Evolutionary conservation across 2,329 filamentous ascomycete genomes (phyloP), one percentile per base, ranked within the genome.

Genomic region (Diplodia seriata): DNA sequence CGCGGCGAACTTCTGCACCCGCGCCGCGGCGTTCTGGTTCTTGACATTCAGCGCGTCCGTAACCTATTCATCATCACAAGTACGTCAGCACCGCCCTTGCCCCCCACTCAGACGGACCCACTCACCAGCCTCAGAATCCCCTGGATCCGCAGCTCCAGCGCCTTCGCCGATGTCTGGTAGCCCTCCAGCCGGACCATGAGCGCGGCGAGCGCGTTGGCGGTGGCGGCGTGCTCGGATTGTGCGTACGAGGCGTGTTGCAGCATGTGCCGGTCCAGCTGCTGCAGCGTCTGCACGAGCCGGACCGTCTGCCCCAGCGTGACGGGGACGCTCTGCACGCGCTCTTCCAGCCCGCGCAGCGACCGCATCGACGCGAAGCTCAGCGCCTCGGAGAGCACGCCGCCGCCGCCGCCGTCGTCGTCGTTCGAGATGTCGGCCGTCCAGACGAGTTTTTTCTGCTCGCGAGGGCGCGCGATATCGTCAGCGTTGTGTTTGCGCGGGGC

Each of bases 1-100:
- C 3, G 56, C 56, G 4, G 56, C 56, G 1, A 40, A 47, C 23
- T 59, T 59, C 12, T 59, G 56, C 1, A 15, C 43, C 47, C 20
- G 29, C 12, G 50, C 62, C 12, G 62, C 49, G 7, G 62, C 62
- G 14, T n/a, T 55, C 50, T 65, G 62, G n/a, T 65, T 65, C 8
- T 53, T 53, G 15, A 65, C 49, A 36, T 65, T 65, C 36, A 65
- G 33, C 29, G 62, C 49, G 33, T 65, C 62, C 23, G 62, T 55
- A 1, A 55, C 62, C 62, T 65, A 33, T n/a, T n/a, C n/a, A n/a
- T n/a, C n/a, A n/a, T n/a, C n/a, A n/a, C n/a, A n/a, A n/a, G n/a
- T n/a, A n/a, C n/a, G n/a, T n/a, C n/a, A 23, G 23, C 23, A 23
- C 23, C 23, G 23, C 23, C 23, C 23, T 23, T 2, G 23, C 23